Conservation (phyloP, 1,139 yeast genomes). For the Sugiyamaella neomexicana region DNA sequence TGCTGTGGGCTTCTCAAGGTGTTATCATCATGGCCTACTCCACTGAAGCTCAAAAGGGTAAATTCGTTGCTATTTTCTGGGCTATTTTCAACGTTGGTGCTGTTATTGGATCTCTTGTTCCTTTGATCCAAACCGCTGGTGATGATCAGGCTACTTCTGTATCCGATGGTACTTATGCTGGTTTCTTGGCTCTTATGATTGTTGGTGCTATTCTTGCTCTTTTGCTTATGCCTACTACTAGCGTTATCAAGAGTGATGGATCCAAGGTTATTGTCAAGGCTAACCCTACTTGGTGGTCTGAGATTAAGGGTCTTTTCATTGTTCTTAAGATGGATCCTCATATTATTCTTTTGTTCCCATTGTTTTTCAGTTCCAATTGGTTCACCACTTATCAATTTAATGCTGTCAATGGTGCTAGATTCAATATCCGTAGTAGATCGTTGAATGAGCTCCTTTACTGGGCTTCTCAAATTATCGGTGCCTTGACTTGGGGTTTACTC, state of each 20-base stretch:
- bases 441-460: slow-evolving; percentile 61
- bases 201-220: slow-evolving; percentile 50
- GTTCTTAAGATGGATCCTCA: slow-evolving; percentile 50
- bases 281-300: slow-evolving; percentile 52
- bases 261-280: slow-evolving; percentile 49
- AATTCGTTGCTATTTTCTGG: slow-evolving; percentile 56
- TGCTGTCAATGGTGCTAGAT: slow-evolving; percentile 56
- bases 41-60: slow-evolving; percentile 54
- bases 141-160: slow-evolving; percentile 41
- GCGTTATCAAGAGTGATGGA: slow-evolving; percentile 56
- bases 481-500: slow-evolving; percentile 49
- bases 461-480: slow-evolving; percentile 61
- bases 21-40: slow-evolving; percentile 58
- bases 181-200: slow-evolving; percentile 56
- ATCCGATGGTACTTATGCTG: slow-evolving; percentile 57
- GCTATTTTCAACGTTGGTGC: slow-evolving; percentile 62
- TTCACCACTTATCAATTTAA: slow-evolving; percentile 65
- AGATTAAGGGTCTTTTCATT: slow-evolving; percentile 46
- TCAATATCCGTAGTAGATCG: slow-evolving; percentile 60
- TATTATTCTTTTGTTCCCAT: slow-evolving; percentile 52
- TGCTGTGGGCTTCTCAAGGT: slow-evolving; percentile 65
- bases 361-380: slow-evolving; percentile 65
- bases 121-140: slow-evolving; percentile 28
- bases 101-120: slow-evolving; percentile 42
- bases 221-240: slow-evolving; percentile 51